Evolutionary conservation across 2,329 filamentous ascomycete genomes (phyloP).

Genomic region (Microascus cirrosus): DNA sequence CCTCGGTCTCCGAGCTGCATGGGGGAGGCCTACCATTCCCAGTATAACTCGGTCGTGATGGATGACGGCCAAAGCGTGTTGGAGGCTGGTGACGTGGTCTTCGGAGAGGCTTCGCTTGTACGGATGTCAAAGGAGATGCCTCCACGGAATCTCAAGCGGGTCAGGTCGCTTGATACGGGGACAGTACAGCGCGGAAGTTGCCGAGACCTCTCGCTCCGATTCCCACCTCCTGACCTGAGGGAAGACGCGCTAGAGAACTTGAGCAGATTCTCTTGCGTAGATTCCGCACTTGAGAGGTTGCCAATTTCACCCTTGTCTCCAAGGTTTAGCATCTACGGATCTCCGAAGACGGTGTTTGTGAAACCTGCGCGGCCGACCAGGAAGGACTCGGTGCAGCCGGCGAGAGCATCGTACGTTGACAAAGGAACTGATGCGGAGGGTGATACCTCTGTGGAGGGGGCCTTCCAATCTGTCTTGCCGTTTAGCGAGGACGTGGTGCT

Average conservation of each 20-base stretch:
- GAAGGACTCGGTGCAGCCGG: slow-evolving; percentile 14
- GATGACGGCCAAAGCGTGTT: slow-evolving; percentile 20
- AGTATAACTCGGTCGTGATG: slow-evolving; percentile 10
- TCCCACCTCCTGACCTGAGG: neutral
- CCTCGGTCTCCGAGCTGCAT: slow-evolving; percentile 19
- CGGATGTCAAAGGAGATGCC: slow-evolving; percentile 18
- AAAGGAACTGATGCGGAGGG: slow-evolving; percentile 25
- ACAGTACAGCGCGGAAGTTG: slow-evolving; percentile 17
- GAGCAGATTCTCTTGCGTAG: slow-evolving; percentile 16
- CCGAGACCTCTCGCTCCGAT: slow-evolving; percentile 12
- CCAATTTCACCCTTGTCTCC: neutral
- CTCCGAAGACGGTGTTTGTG: slow-evolving; percentile 16
- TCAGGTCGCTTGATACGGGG: slow-evolving; percentile 25
- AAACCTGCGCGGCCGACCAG: slow-evolving; percentile 15
- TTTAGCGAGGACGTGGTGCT: slow-evolving; percentile 50
- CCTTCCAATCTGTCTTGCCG: slow-evolving; percentile 34
- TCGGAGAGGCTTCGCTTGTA: slow-evolving; percentile 26
- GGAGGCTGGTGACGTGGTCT: slow-evolving; percentile 23
- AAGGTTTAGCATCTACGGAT: neutral
- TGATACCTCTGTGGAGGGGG: slow-evolving; percentile 8
- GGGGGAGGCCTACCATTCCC: slow-evolving; percentile 18
- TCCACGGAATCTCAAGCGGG: slow-evolving; percentile 15
- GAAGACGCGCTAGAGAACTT: slow-evolving; percentile 6
- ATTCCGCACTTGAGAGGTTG: slow-evolving; percentile 10
- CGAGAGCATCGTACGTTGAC: slow-evolving; percentile 22